These are phyloP conservation scores for Mortierella sp. DNA, from an alignment of 371 early-diverging fungal genomes.

Conservation along the genomic window DNA sequence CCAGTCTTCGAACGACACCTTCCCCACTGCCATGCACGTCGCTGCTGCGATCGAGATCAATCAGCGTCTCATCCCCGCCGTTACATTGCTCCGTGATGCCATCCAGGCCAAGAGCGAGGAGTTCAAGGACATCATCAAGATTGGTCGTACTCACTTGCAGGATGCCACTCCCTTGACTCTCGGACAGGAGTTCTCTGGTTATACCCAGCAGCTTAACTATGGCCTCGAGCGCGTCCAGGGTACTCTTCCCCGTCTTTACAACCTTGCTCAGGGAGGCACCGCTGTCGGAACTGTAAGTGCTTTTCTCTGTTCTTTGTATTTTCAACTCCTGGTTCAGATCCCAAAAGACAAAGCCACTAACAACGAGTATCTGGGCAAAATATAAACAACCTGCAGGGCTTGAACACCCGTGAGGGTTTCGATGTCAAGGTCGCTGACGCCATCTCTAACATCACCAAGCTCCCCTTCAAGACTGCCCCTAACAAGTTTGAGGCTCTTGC, in stretches of 20 bases:
- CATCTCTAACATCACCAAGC: slow-evolving; percentile 81
- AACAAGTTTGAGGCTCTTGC: slow-evolving; percentile 99
- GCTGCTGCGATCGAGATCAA: slow-evolving; percentile 88
- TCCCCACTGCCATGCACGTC: slow-evolving; percentile 99
- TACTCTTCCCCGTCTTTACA: slow-evolving; percentile 83
- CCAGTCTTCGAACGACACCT: slow-evolving; percentile 97
- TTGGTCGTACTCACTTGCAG: slow-evolving; percentile 94
- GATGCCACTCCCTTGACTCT: slow-evolving; percentile 98
- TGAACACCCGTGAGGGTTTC: slow-evolving; percentile 93
- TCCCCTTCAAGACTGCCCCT: slow-evolving; percentile 92
- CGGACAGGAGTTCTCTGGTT: slow-evolving; percentile 98
- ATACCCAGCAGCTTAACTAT: slow-evolving; percentile 86
- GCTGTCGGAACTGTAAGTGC: slow-evolving; percentile 91
- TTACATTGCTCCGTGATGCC: slow-evolving; percentile 79
- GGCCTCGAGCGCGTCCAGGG: slow-evolving; percentile 86
- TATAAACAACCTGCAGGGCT: slow-evolving; percentile 61
- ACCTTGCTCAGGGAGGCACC: slow-evolving; percentile 96
- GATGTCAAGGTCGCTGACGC: slow-evolving; percentile 86
- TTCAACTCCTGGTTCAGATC: no score
- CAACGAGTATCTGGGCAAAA: slow-evolving; percentile 4
- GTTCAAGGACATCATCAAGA: slow-evolving; percentile 92
- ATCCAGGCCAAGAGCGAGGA: slow-evolving; percentile 78
- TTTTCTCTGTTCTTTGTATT: slow-evolving; percentile 2
- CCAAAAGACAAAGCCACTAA: no score
- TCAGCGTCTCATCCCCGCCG: slow-evolving; percentile 82